Base-by-base conservation (phyloP, 768 basidiomycete species). In the Lyophyllum shimeji region DNA sequence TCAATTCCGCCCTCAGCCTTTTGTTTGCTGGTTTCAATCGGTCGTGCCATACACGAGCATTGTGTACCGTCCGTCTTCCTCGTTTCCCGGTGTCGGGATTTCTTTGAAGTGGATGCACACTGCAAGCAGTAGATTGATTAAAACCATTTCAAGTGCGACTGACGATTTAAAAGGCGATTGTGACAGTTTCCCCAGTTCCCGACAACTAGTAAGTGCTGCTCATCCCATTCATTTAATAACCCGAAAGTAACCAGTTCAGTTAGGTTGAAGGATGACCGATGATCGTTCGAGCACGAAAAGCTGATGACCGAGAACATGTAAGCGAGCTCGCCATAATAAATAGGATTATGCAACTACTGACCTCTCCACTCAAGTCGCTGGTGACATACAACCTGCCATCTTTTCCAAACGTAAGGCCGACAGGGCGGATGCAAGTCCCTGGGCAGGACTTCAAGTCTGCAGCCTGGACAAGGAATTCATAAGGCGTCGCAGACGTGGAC, bases 361-460 rank as follows among this genome's bases (percentile, higher is more conserved):
- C 75, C 71, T 79, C 77, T 43, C 77, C 74, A 58, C 72, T 78
- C 7, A 70, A 66, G 61, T 78, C 77, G 52, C 76, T 77, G 51
- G 71, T 79, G 21, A 74, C 76, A 55, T 70, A 79, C 46, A 78
- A 55, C 20, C 64, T 61, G 12, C 71, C 74, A 33, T 72, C 71
- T 13, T 50, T 57, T 1, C 67, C 67, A 58, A 78, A 78, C 9
- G 67, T 73, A 7, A 79, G 66, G 7, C 78, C 78, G 7, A 75
- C 78, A n/a, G 76, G 77, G 7, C 76, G 65, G 13, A 78, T 76
- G 57, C 77, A 78, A 18, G 46, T 71, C n/a, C 71, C 72, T 0
- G 76, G 75, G 52, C 76, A 78, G 2, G 69, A 61, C 1, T 60
- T 61, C 9, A 79, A 52, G 52, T 76, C 66, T 5, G 76, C 58